Conservation (phyloP, 2,329 filamentous ascomycete genomes). For the Trichoderma asperellum region DNA sequence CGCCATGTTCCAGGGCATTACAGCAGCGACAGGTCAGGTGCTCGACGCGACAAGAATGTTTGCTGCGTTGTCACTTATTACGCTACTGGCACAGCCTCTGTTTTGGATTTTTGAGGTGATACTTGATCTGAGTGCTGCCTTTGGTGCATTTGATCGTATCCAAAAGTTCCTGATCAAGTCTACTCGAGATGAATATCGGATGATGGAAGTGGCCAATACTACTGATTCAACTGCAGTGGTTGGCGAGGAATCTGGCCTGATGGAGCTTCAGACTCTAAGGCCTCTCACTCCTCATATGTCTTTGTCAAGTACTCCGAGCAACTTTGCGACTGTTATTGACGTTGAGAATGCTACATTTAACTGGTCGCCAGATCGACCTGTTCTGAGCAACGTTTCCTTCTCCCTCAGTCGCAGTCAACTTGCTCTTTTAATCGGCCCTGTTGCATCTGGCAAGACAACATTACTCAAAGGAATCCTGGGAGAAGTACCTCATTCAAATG, state of each 20-base stretch:
- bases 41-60: constrained; percentile 45
- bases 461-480: constrained; percentile 47
- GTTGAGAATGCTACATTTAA: constrained; percentile 40
- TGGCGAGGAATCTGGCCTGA: neutral
- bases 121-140: constrained; percentile 43
- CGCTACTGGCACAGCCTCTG: constrained; percentile 45
- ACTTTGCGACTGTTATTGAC: neutral
- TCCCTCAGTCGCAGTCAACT: constrained; percentile 39
- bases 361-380: constrained; percentile 40
- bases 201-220: neutral
- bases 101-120: constrained; percentile 46
- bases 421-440: constrained; percentile 48
- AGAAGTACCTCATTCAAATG: constrained; percentile 36
- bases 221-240: neutral
- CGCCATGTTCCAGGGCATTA: constrained; percentile 42
- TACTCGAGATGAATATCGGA: constrained; percentile 36
- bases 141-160: constrained; percentile 49
- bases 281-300: neutral
- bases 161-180: constrained; percentile 42
- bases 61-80: constrained; percentile 48
- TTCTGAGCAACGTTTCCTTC: constrained; percentile 43
- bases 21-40: constrained; percentile 35
- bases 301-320: neutral
- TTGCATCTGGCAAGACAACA: constrained; percentile 52
- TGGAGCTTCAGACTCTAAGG: neutral